A percentile compares a stretch with the other conserved stretches of the same genome.
These are phyloP conservation scores for Larix sibirica DNA, from an alignment of 83 land plant species.

Conservation along the genomic window DNA sequence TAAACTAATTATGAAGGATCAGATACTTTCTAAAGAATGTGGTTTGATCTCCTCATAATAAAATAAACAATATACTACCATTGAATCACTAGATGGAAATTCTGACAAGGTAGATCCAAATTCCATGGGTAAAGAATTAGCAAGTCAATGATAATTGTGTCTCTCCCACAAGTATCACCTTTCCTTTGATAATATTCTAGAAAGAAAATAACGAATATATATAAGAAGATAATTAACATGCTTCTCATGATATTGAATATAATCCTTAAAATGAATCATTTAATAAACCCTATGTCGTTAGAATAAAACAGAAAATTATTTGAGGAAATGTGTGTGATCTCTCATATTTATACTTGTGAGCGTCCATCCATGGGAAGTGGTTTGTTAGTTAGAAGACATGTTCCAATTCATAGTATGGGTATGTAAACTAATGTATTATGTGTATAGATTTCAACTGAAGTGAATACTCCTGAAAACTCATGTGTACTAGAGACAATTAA, in stretches of 20 bases:
- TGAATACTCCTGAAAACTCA: neutral
- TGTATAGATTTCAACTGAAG: neutral
- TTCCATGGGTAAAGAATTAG: no score
- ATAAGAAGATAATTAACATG: neutral
- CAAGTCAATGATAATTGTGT: conserved; percentile 57
- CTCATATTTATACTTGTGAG: neutral
- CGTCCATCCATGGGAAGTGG: neutral
- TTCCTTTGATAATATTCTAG: conserved; percentile 33
- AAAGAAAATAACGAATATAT: conserved; percentile 19
- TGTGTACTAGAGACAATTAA: neutral
- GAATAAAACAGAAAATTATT: neutral
- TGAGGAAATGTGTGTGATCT: neutral
- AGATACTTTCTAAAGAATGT: neutral
- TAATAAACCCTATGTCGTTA: neutral
- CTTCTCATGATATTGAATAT: neutral
- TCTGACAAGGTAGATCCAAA: no score
- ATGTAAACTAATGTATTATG: neutral
- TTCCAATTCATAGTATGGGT: neutral
- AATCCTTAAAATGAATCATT: neutral
- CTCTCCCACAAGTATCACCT: conserved; percentile 73
- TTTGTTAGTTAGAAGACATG: neutral
- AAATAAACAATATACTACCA: no score
- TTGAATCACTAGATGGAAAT: no score
- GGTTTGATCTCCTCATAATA: neutral
- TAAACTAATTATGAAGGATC: neutral